phyloP scores from a whole-genome alignment of 2,329 filamentous ascomycete genomes.

The Fusarium buxicola region DNA sequence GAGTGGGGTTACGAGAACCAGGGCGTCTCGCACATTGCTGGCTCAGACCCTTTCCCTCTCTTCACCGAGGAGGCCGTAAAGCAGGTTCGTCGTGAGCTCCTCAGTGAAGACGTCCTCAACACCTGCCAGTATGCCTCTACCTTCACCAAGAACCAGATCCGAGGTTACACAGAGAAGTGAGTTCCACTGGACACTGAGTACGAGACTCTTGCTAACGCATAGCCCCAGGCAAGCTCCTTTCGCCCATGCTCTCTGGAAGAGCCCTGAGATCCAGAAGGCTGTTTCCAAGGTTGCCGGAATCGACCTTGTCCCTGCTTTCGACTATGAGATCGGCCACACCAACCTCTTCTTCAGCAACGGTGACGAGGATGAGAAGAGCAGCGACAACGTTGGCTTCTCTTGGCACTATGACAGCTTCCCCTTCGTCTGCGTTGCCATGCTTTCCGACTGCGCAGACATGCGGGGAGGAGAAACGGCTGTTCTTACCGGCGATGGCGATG shows the following conservation, averaged over 20 bases:
- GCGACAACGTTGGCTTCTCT: slow-evolving; percentile 59
- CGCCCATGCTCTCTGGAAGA: slow-evolving; percentile 64
- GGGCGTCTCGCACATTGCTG: slow-evolving; percentile 71
- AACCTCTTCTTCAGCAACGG: slow-evolving; percentile 64
- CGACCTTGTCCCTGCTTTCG: slow-evolving; percentile 64
- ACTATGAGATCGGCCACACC: slow-evolving; percentile 67
- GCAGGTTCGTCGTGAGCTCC: slow-evolving; percentile 71
- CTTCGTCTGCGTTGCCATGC: slow-evolving; percentile 77
- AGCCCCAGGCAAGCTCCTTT: slow-evolving; percentile 65
- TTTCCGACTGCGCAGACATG: slow-evolving; percentile 72
- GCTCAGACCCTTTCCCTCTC: slow-evolving; percentile 73
- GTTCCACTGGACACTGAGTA: slow-evolving; percentile 40
- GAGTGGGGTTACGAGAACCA: slow-evolving; percentile 68
- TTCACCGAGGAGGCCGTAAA: slow-evolving; percentile 71
- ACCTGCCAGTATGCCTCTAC: slow-evolving; percentile 65
- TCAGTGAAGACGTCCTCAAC: slow-evolving; percentile 65
- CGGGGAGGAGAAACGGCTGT: slow-evolving; percentile 73
- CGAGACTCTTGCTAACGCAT: background rate
- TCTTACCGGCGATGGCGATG: slow-evolving; percentile 63
- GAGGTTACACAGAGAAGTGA: slow-evolving; percentile 60
- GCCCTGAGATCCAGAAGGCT: slow-evolving; percentile 56
- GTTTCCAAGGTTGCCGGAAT: slow-evolving; percentile 66
- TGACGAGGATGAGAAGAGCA: slow-evolving; percentile 53
- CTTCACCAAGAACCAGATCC: slow-evolving; percentile 66
- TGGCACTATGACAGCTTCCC: slow-evolving; percentile 76